Conservation (phyloP, 2,329 filamentous ascomycete genomes). For the Aschersonia sp. region DNA sequence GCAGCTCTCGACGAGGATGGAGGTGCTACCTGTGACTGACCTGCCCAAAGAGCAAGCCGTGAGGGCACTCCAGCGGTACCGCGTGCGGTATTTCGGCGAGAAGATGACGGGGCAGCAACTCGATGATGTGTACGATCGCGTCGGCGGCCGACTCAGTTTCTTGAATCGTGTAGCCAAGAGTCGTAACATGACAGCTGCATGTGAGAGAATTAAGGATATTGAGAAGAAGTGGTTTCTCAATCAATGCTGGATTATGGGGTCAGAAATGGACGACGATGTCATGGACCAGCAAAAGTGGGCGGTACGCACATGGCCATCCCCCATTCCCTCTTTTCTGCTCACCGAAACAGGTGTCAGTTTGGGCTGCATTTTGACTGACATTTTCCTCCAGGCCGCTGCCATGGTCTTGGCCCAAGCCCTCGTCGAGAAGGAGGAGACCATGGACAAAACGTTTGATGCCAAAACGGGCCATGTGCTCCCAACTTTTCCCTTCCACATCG, state of each 20-base stretch:
- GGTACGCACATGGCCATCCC: slow-evolving; percentile 25
- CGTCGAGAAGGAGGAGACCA: slow-evolving; percentile 62
- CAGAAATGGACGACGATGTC: slow-evolving; percentile 84
- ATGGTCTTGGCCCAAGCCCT: slow-evolving; percentile 88
- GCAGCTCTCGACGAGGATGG: slow-evolving; percentile 85
- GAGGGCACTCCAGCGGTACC: slow-evolving; percentile 62
- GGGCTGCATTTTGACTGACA: background rate
- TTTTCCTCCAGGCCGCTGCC: slow-evolving; percentile 51
- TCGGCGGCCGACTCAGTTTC: slow-evolving; percentile 80
- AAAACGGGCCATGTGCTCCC: slow-evolving; percentile 62
- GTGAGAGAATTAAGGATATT: slow-evolving; percentile 53
- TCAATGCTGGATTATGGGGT: slow-evolving; percentile 59
- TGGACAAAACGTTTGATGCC: slow-evolving; percentile 51
- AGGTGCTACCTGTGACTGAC: slow-evolving; percentile 76
- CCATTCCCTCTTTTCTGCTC: background rate
- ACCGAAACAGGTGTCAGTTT: background rate
- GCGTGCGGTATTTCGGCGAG: slow-evolving; percentile 63
- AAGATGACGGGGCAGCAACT: slow-evolving; percentile 38
- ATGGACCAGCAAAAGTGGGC: slow-evolving; percentile 98
- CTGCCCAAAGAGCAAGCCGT: slow-evolving; percentile 67
- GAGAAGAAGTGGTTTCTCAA: slow-evolving; percentile 69
- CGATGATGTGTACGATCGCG: slow-evolving; percentile 67
- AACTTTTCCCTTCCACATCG: slow-evolving; percentile 64
- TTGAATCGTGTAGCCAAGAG: slow-evolving; percentile 84
- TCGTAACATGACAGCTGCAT: slow-evolving; percentile 62